Base-by-base conservation (phyloP, 192 early-diverging fungal genomes). In the Rhizoclosmatium sp. region DNA sequence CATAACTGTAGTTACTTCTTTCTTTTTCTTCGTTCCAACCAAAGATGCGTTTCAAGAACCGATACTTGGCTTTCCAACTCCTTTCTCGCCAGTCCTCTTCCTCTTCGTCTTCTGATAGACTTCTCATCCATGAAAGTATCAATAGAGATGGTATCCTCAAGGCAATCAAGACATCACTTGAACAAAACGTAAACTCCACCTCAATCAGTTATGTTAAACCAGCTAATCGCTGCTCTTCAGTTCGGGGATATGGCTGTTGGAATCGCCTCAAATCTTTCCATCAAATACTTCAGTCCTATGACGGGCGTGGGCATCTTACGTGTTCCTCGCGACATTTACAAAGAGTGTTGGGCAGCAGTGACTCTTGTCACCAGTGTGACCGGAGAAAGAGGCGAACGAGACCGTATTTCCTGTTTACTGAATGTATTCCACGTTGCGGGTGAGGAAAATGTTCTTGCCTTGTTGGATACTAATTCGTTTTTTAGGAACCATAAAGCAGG, bases 271-370 rank as follows among this genome's bases (percentile, higher is more conserved):
- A 42, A n/a, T 41, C 67, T 21, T 47, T 46, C 67, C 41, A 40
- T 85, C 60, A 83, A 83, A 67, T 85, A 85, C 76, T 85, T 56
- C 64, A 62, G 39, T 56, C 69, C 75, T 2, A 76, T 71, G 71
- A 85, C 84, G 12, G 60, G 62, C 9, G 58, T 83, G 3, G 84
- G 75, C 40, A 83, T 85, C 68, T 45, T 83, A 3, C 78, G 84
- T n/a, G 76, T 78, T 31, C 62, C 16, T 3, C 67, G 84, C 10
- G 84, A 85, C 47, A 23, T 74, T 14, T 58, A 23, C 56, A 58
- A 73, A n/a, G 45, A 75, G 48, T 58, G 76, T 0, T 83, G 82
- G 81, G 79, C 76, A 9, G 82, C 84, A 7, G n/a, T 81, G 16
- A 70, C 84, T 21, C 60, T 85, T 23, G 59, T 85, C 3, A 71